Evolutionary conservation across 2,329 filamentous ascomycete genomes (phyloP).

Genomic region (Endocalyx cinctus): DNA sequence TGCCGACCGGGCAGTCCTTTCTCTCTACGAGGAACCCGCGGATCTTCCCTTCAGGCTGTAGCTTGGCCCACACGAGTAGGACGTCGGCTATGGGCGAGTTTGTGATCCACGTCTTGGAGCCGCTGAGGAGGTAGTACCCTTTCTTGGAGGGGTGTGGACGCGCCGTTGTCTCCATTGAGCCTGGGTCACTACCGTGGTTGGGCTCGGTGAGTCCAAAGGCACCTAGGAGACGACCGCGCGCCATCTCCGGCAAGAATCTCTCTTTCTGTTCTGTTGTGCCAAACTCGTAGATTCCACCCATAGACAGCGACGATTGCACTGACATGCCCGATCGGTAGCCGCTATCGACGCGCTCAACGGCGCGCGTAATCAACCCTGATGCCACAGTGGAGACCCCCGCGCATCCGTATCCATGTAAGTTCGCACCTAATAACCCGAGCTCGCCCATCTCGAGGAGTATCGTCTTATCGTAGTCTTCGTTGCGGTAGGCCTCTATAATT

Average conservation of each 20-base stretch:
- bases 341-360: conserved; percentile 86
- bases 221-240: conserved; percentile 75
- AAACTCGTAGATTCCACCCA: conserved; percentile 88
- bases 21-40: conserved; percentile 88
- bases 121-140: conserved; percentile 74
- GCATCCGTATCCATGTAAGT: conserved; percentile 82
- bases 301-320: conserved; percentile 86
- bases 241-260: conserved; percentile 73
- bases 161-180: conserved; percentile 85
- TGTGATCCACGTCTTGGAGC: conserved; percentile 92
- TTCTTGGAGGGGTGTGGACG: conserved; percentile 79
- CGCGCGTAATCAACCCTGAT: conserved; percentile 82
- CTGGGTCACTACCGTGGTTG: conserved; percentile 88
- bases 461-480: conserved; percentile 79
- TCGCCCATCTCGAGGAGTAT: conserved; percentile 92
- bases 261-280: conserved; percentile 86
- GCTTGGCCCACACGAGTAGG: conserved; percentile 86
- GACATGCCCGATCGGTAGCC: conserved; percentile 92
- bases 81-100: conserved; percentile 88
- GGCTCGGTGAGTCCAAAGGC: conserved; percentile 90
- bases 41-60: conserved; percentile 89
- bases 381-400: conserved; percentile 84
- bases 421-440: conserved; percentile 80
- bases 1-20: conserved; percentile 77
- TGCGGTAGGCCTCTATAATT: conserved; percentile 51